A percentile compares a stretch with the other conserved stretches of the same genome.
Conservation (phyloP, 768 basidiomycete species). For the Russula virescens region DNA sequence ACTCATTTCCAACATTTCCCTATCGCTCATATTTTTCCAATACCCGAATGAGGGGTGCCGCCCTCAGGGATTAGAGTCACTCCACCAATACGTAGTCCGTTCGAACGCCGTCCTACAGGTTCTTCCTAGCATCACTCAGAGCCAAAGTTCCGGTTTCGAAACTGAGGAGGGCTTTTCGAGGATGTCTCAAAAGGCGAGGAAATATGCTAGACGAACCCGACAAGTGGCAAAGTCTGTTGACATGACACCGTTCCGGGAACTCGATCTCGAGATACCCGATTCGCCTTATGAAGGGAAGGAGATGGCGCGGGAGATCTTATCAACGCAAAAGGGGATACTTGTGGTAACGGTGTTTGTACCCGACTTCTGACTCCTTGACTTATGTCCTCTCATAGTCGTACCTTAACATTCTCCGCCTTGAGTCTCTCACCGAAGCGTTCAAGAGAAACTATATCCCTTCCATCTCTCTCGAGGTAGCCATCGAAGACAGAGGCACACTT, state of each 20-base stretch:
- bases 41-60: not conserved
- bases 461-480: not conserved
- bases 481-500: not conserved
- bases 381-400: constrained; percentile 2
- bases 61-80: constrained; percentile 1
- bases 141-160: not conserved
- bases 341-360: constrained; percentile 22
- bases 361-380: not conserved
- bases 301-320: constrained; percentile 24
- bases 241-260: constrained; percentile 28
- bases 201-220: constrained; percentile 25
- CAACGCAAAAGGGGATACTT: constrained; percentile 28
- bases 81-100: constrained; percentile 7
- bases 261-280: constrained; percentile 30
- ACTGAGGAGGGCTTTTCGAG: constrained; percentile 9
- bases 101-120: constrained; percentile 3
- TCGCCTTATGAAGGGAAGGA: constrained; percentile 23
- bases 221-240: constrained; percentile 26
- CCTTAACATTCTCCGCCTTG: constrained; percentile 6
- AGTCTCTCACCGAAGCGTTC: not conserved
- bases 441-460: constrained; percentile 12
- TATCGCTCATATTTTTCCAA: constrained; percentile 10
- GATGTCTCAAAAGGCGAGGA: constrained; percentile 31
- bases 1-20: constrained; percentile 10
- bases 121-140: not conserved